Base-by-base conservation (phyloP, 1,284 basidiomycete species). In the Ustilago bromivora region DNA sequence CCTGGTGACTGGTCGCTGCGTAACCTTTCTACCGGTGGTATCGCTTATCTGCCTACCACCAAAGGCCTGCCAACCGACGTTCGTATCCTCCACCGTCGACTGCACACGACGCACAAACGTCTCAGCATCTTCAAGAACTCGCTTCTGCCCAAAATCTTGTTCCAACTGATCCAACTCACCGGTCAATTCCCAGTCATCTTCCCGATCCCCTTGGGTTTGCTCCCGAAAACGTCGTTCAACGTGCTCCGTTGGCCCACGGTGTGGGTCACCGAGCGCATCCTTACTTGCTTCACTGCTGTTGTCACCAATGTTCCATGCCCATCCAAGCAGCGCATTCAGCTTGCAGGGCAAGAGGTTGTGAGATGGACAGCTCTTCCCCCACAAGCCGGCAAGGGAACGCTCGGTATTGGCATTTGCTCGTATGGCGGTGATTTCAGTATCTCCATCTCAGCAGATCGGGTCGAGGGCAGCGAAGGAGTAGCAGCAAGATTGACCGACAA, bases 241-340 rank as follows among this genome's bases (percentile, higher is more conserved):
- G 23, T 66, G 32, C 28, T 73, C 0, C 63, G 75, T 8, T 66
- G 38, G 19, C 66, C 70, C 0, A 64, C 66, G 4, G 60, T 63
- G 1, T 61, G 58, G 56, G 67, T 68, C 8, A 61, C 66, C 13
- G 70, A 71, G 38, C 38, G 57, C n/a, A 60, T 67, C 28, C 46
- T 82, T n/a, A 67, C 72, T 9, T 74, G 47, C 4, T 74, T 80
- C 38, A 77, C 75, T 1, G 83, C 82, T 10, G 80, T 85, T 4
- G 66, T 84, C 17, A 85, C 84, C 28, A 85, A 85, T 51, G 84
- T 85, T 12, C 84, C 84, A 15, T 84, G 84, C 19, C 81, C 81
- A 1, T 66, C 72, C 17, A 73, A 71, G 47, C 68, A 79, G 57
- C 66, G 76, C 11, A 76, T 82, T 57, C 17, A 63, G 36, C 58